Conservation (phyloP, 208 protist genomes). For the Trichomonas vaginalis region DNA sequence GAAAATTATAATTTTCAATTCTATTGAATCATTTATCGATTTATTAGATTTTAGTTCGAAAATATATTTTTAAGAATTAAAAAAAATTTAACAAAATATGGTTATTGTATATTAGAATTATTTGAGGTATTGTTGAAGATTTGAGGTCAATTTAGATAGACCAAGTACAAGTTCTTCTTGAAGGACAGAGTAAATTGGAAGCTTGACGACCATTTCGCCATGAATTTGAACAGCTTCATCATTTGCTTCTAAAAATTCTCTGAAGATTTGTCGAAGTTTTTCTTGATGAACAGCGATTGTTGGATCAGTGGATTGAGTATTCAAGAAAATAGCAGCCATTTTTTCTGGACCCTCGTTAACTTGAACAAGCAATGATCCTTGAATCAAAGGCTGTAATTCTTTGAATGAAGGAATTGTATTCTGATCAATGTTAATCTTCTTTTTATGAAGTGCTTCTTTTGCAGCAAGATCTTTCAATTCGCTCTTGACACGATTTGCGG, state of each 20-base stretch:
- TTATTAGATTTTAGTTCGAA: no score
- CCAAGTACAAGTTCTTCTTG: neutral
- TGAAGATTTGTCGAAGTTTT: neutral
- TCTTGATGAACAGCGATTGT: neutral
- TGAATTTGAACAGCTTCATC: neutral
- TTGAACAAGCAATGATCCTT: neutral
- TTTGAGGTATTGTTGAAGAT: neutral
- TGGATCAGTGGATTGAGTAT: neutral
- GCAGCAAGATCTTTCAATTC: neutral
- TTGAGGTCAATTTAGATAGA: neutral
- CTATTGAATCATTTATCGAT: no score
- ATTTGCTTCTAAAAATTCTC: neutral
- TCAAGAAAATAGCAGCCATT: neutral
- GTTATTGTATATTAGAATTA: no score
- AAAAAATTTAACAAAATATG: no score
- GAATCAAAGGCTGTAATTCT: neutral
- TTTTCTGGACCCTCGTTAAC: constrained; percentile 10
- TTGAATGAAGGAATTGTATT: neutral
- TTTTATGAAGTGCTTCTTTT: neutral
- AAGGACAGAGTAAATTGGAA: neutral
- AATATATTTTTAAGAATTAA: no score
- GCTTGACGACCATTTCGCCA: neutral
- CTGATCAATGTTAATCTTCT: neutral
- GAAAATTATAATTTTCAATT: no score
- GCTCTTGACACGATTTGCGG: neutral